phyloP scores from a whole-genome alignment of 1,284 basidiomycete genomes.

The Sutorius eximius region DNA sequence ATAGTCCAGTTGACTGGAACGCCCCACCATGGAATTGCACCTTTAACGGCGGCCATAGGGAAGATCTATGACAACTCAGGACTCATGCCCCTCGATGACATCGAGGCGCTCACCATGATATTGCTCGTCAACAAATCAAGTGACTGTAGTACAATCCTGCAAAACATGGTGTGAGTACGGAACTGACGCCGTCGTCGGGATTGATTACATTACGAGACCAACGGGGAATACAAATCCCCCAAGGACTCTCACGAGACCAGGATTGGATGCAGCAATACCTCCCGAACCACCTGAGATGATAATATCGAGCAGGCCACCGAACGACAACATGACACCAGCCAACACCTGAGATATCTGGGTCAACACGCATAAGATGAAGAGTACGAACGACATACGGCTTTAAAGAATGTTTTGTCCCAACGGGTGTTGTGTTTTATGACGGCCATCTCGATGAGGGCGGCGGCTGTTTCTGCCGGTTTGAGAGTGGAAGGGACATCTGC shows the following conservation, averaged over 20 bases:
- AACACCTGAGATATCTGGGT: slow-evolving; percentile 44
- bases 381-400: slow-evolving; percentile 50
- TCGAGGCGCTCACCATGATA: slow-evolving; percentile 56
- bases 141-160: slow-evolving; percentile 71
- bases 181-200: background rate
- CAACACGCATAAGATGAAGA: background rate
- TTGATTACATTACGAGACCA: slow-evolving; percentile 65
- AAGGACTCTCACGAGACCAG: slow-evolving; percentile 65
- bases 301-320: slow-evolving; percentile 65
- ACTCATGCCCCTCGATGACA: background rate
- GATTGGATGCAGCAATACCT: slow-evolving; percentile 51
- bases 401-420: slow-evolving; percentile 60
- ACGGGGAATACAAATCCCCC: slow-evolving; percentile 71
- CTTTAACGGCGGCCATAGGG: slow-evolving; percentile 64
- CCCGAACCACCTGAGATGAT: slow-evolving; percentile 61
- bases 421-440: slow-evolving; percentile 64
- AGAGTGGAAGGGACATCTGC: slow-evolving; percentile 51
- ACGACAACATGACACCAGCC: slow-evolving; percentile 70
- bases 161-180: background rate
- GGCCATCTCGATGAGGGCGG: slow-evolving; percentile 54
- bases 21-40: slow-evolving; percentile 67
- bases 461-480: slow-evolving; percentile 59
- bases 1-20: slow-evolving; percentile 66
- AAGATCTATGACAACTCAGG: slow-evolving; percentile 45
- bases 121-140: slow-evolving; percentile 73